Percentiles rank a stretch among this genome's conserved stretches.
Conservation (phyloP, 2,329 filamentous ascomycete genomes). For the Myriosclerotinia scirpicola region DNA sequence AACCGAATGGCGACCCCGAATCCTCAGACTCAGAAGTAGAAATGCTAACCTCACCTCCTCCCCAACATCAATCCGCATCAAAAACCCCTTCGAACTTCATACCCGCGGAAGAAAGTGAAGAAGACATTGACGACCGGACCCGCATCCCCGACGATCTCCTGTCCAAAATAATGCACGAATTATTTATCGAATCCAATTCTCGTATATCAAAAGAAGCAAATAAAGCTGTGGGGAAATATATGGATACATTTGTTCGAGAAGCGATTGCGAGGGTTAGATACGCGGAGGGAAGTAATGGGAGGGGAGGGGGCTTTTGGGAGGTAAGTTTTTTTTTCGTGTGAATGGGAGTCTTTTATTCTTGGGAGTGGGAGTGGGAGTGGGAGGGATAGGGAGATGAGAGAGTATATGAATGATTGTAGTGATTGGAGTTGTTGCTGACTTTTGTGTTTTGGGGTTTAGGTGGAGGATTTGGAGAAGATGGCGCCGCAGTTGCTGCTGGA, state of each 20-base stretch:
- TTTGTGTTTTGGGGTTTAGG: slow-evolving; percentile 46
- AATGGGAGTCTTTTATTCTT: not conserved
- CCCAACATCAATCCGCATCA: not conserved
- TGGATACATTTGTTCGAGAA: slow-evolving; percentile 89
- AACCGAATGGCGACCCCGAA: not conserved
- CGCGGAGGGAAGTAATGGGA: slow-evolving; percentile 47
- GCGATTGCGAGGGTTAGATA: slow-evolving; percentile 76
- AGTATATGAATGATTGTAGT: no score
- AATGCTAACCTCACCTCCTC: slow-evolving; percentile 2
- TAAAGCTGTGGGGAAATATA: slow-evolving; percentile 74
- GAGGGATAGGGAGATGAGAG: not conserved
- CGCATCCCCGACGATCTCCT: slow-evolving; percentile 71
- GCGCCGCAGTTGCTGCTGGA: slow-evolving; percentile 84
- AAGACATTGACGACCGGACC: not conserved
- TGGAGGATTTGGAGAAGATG: slow-evolving; percentile 87
- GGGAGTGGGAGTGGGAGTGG: not conserved
- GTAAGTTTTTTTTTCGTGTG: slow-evolving; percentile 48
- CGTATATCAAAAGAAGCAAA: slow-evolving; percentile 77
- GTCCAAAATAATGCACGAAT: slow-evolving; percentile 73
- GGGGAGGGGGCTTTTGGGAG: slow-evolving; percentile 63
- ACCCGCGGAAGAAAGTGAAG: slow-evolving; percentile 17
- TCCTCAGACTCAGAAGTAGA: slow-evolving; percentile 8
- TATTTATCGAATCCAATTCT: slow-evolving; percentile 69
- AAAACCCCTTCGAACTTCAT: not conserved
- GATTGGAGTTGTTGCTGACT: not conserved